Percentiles rank a stretch among this genome's conserved stretches.
phyloP scores from a whole-genome alignment of 2,329 filamentous ascomycete genomes.

The Fusarium cicatricum region DNA sequence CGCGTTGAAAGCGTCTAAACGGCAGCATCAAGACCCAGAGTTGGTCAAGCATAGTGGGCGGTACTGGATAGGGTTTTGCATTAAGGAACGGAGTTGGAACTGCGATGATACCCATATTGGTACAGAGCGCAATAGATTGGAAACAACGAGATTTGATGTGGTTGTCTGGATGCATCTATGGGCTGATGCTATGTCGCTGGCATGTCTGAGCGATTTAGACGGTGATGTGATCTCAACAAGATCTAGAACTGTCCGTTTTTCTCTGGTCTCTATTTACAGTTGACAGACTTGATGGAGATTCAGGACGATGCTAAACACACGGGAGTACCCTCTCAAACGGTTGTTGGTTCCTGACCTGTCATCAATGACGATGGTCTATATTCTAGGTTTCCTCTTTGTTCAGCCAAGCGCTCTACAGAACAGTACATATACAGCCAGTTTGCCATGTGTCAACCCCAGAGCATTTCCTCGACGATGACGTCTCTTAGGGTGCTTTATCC shows the following conservation, averaged over 20 bases:
- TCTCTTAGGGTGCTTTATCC: constrained; percentile 15
- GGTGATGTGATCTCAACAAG: neutral
- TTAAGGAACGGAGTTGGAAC: too few species aligned
- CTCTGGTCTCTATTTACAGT: neutral
- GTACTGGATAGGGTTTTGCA: too few species aligned
- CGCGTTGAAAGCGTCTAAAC: too few species aligned
- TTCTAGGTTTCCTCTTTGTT: constrained; percentile 18
- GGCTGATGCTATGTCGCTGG: constrained; percentile 13
- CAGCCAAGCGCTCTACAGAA: neutral
- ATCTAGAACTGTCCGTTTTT: constrained; percentile 3
- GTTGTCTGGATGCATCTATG: constrained; percentile 11
- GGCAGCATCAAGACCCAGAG: too few species aligned
- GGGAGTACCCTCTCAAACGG: neutral
- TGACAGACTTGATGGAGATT: neutral
- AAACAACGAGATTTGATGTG: neutral
- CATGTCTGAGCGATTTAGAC: constrained; percentile 14
- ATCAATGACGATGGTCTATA: constrained; percentile 10
- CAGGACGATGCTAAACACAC: too few species aligned
- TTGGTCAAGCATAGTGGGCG: too few species aligned
- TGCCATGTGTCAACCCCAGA: constrained; percentile 9
- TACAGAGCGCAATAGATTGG: neutral
- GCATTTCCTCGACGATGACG: constrained; percentile 20
- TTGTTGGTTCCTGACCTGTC: neutral
- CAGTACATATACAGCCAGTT: neutral
- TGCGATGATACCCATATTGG: neutral